Percentiles rank a stretch among this genome's conserved stretches.
Evolutionary conservation across 2,329 filamentous ascomycete genomes (phyloP).

Genomic region (Fusarium mangiferae): DNA sequence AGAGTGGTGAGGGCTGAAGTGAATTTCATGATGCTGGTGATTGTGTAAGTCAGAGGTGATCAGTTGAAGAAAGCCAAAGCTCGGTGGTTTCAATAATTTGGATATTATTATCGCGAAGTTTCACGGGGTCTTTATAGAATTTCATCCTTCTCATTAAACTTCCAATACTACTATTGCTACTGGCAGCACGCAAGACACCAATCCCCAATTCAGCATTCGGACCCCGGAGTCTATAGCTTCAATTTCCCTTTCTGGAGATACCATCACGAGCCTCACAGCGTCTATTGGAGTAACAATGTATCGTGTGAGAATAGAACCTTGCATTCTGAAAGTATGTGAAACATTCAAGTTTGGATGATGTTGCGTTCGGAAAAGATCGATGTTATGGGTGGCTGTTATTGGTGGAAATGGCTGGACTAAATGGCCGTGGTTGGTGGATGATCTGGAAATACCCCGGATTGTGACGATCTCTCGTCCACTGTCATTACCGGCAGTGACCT

Average conservation of each 20-base stretch:
- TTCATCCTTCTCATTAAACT: fast-evolving
- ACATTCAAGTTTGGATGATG: neutral
- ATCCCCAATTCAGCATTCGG: slow-evolving; percentile 15
- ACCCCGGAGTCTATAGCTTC: neutral
- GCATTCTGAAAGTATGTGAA: neutral
- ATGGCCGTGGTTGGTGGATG: slow-evolving; percentile 26
- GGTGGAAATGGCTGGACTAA: neutral
- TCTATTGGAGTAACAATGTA: neutral
- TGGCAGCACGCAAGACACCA: neutral
- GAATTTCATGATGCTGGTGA: slow-evolving; percentile 29
- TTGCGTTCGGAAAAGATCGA: neutral
- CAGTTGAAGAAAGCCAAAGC: neutral
- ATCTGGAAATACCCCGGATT: neutral
- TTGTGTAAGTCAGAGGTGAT: neutral
- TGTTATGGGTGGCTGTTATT: neutral
- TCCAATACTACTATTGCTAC: fast-evolving
- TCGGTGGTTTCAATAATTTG: neutral
- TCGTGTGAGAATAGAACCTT: neutral
- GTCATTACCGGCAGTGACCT: neutral
- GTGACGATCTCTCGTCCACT: slow-evolving; percentile 13
- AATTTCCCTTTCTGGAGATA: slow-evolving; percentile 13
- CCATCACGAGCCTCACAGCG: neutral
- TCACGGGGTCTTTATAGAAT: slow-evolving; percentile 13
- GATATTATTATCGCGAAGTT: neutral
- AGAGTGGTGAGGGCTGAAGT: slow-evolving; percentile 14